Evolutionary conservation across 208 protist species (phyloP).

Genomic region (Trypanosoma congolense): DNA sequence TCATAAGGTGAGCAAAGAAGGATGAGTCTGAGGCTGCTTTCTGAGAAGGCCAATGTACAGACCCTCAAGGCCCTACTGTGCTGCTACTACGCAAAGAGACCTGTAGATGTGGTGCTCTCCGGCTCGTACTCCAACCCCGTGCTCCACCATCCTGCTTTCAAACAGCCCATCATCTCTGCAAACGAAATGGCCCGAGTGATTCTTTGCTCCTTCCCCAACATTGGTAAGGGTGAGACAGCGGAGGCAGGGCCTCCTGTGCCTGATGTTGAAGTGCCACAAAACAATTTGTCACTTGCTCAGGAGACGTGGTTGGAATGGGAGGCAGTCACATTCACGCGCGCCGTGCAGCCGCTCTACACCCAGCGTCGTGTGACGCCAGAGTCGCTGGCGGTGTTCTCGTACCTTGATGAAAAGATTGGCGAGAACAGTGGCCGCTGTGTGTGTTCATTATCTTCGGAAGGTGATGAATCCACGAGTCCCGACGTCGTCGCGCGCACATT

Average conservation of each 20-base stretch:
- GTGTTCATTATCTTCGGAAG: conserved; percentile 9
- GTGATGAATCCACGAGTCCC: neutral
- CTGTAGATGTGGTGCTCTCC: conserved; percentile 62
- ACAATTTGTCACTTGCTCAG: conserved; percentile 47
- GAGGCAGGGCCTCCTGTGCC: too few relatives aligned
- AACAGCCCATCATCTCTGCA: conserved; percentile 45
- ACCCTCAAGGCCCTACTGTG: conserved; percentile 78
- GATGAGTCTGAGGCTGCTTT: conserved; percentile 53
- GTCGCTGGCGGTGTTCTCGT: conserved; percentile 39
- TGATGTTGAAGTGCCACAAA: too few relatives aligned
- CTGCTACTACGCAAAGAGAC: conserved; percentile 38
- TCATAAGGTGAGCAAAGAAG: too few relatives aligned
- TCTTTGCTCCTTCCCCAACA: conserved; percentile 8
- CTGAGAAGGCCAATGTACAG: conserved; percentile 87
- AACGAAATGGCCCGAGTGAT: conserved; percentile 70
- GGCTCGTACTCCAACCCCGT: conserved; percentile 59
- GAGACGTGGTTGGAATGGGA: conserved; percentile 85
- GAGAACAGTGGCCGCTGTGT: conserved; percentile 33
- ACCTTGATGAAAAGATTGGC: conserved; percentile 46
- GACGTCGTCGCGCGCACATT: conserved; percentile 27
- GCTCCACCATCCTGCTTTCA: conserved; percentile 44
- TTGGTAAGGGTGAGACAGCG: neutral
- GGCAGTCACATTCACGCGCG: conserved; percentile 48
- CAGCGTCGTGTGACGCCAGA: conserved; percentile 51
- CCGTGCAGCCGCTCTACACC: conserved; percentile 68